phyloP scores from a whole-genome alignment of 805 yeast genomes.

The Candida ulmi region DNA sequence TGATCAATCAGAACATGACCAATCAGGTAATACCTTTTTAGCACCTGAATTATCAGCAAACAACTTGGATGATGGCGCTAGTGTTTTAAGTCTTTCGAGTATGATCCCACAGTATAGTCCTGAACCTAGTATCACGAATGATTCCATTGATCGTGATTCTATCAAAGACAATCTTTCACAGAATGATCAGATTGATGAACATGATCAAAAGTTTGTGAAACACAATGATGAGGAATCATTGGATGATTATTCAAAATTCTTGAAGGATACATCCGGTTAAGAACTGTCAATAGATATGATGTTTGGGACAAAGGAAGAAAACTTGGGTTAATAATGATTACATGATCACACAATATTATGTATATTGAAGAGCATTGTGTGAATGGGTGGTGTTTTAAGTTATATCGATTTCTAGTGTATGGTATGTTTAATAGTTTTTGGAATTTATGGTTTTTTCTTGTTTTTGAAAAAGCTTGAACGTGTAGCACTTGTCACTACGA shows the following conservation, averaged over 20 bases:
- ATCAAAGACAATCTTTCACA: too few relatives aligned
- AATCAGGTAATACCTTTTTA: not conserved
- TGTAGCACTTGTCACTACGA: too few relatives aligned
- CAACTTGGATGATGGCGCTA: conserved; percentile 15
- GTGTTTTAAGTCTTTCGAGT: conserved; percentile 20
- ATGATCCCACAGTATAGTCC: conserved; percentile 24
- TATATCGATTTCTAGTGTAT: too few relatives aligned
- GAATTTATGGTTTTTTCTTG: too few relatives aligned
- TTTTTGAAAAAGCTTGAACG: too few relatives aligned
- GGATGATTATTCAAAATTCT: conserved; percentile 19
- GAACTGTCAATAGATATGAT: not conserved
- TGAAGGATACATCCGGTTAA: conserved; percentile 8
- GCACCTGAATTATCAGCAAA: not conserved
- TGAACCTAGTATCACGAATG: conserved; percentile 1
- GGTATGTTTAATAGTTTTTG: too few relatives aligned
- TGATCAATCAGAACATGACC: conserved; percentile 2
- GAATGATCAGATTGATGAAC: too few relatives aligned
- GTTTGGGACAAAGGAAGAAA: not conserved
- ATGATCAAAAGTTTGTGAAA: conserved; percentile 1
- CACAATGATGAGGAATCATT: conserved; percentile 14
- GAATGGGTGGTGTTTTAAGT: too few relatives aligned
- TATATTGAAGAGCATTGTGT: too few relatives aligned
- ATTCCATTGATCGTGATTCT: too few relatives aligned
- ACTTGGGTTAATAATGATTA: too few relatives aligned
- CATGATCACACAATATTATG: too few relatives aligned